Evolutionary conservation across 345 rosid species (phyloP).

Genomic region (Camelina neglecta): DNA sequence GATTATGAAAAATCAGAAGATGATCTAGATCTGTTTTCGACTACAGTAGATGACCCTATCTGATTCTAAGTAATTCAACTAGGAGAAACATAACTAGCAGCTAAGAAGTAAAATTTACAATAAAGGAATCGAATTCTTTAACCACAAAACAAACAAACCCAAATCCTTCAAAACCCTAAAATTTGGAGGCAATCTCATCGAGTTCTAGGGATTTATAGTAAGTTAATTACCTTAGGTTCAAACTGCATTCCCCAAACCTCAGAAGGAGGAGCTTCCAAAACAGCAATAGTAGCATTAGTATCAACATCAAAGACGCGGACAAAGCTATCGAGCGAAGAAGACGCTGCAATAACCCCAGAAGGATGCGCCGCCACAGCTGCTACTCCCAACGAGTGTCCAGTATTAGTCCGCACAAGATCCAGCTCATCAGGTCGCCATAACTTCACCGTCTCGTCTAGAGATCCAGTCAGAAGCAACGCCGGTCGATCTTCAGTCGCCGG

Average conservation of each 20-base stretch:
- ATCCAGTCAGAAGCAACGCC: conserved; percentile 77
- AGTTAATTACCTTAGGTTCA: conserved; percentile 69
- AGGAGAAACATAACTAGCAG: neutral
- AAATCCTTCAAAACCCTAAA: conserved; percentile 3
- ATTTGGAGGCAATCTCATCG: neutral
- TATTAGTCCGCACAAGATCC: conserved; percentile 73
- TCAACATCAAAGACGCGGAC: conserved; percentile 94
- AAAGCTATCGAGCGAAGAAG: conserved; percentile 95
- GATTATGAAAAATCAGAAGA: neutral
- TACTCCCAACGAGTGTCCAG: conserved; percentile 93
- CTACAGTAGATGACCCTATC: neutral
- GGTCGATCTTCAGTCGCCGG: conserved; percentile 74
- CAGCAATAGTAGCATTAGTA: conserved; percentile 85
- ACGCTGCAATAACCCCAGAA: conserved; percentile 88
- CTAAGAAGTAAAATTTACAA: neutral
- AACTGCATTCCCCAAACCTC: conserved; percentile 99
- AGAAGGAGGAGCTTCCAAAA: conserved; percentile 94
- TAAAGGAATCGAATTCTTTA: conserved; percentile 1
- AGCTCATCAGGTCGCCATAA: conserved; percentile 87
- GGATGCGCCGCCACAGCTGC: conserved; percentile 97
- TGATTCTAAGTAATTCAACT: conserved; percentile 7
- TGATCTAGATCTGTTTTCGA: neutral
- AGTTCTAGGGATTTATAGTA: neutral
- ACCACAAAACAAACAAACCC: neutral
- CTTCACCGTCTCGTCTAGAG: conserved; percentile 94